Evolutionary conservation across 2,329 filamentous ascomycete species (phyloP), one percentile per base, ranked within the genome.

Genomic region (Aspergillus sp.): DNA sequence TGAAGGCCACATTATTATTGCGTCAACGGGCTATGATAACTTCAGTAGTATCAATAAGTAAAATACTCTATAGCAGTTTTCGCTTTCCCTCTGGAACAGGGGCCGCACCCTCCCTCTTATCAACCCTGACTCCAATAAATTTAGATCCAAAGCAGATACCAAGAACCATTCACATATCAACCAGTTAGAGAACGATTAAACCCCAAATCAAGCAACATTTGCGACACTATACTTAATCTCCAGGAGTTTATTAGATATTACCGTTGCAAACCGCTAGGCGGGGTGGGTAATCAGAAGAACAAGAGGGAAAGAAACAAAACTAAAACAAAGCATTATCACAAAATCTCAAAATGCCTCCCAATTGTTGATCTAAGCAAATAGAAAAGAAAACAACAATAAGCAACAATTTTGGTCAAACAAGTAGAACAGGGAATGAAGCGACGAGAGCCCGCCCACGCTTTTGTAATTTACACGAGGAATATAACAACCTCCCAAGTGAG

Each of bases 391-490:
- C 45, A 66, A 61, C 24, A 46, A 47, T 22, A 46, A 13, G 41
- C 30, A 15, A 41, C 37, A 54, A 19, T 51, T 49, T 42, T 53
- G 41, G 27, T 12, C 6, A 12, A 40, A 24, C 4, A 37, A 54
- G 15, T 19, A 37, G 30, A 34, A 55, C 24, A 11, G 15, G 6
- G 41, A 51, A 37, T 40, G 33, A 54, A 57, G 52, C 56, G 51
- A 58, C 56, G 20, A 59, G 47, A 62, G 64, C 66, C 69, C 61
- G 65, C 68, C 67, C 69, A 69, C 65, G 67, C 70, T 70, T 71
- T 71, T 72, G 61, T 73, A 72, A 67, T 73, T 68, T 72, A 73
- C 68, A 72, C n/a, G 39, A 50, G 53, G 54, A 55, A 55, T 19
- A 4, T 45, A 19, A 27, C 30, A 50, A 50, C 56, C n/a, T 54